Evolutionary conservation across 345 rosid genomes (phyloP).

Genomic region (Lepidium africanum): DNA sequence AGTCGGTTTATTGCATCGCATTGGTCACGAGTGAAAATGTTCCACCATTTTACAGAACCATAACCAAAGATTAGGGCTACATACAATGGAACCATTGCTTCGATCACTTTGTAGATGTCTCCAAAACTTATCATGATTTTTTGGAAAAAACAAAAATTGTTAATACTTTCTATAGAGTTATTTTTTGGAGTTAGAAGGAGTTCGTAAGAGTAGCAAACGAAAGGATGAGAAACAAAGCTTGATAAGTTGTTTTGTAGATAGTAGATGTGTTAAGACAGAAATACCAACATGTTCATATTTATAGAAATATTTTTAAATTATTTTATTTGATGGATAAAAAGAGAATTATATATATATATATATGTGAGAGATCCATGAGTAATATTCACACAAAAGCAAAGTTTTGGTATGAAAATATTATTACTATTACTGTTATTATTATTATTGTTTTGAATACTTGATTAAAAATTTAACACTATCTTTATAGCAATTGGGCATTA

Average conservation of each 20-base stretch:
- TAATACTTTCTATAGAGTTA: not conserved
- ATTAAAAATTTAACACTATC: not conserved
- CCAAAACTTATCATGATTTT: conserved; percentile 61
- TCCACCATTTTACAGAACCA: conserved; percentile 92
- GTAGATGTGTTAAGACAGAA: conserved; percentile 6
- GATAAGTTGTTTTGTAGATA: conserved; percentile 1
- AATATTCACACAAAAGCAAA: not conserved
- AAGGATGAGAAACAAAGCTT: conserved; percentile 6
- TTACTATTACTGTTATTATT: no score
- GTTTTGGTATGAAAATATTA: not conserved
- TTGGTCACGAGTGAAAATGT: conserved; percentile 58
- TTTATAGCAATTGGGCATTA: not conserved
- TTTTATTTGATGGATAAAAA: not conserved
- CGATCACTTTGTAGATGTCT: conserved; percentile 70
- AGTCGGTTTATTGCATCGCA: conserved; percentile 71
- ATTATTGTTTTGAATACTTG: no score
- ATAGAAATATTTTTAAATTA: not conserved
- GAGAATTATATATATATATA: not conserved
- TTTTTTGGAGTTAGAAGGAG: not conserved
- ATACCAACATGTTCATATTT: conserved; percentile 4
- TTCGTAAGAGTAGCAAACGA: conserved; percentile 3
- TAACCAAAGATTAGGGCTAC: conserved; percentile 72
- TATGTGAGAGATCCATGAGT: not conserved
- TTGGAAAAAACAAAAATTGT: not conserved
- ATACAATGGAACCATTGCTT: conserved; percentile 76